These are phyloP conservation scores for Trametes pubescens DNA, from an alignment of 1,284 basidiomycete genomes.

Conservation along the genomic window DNA sequence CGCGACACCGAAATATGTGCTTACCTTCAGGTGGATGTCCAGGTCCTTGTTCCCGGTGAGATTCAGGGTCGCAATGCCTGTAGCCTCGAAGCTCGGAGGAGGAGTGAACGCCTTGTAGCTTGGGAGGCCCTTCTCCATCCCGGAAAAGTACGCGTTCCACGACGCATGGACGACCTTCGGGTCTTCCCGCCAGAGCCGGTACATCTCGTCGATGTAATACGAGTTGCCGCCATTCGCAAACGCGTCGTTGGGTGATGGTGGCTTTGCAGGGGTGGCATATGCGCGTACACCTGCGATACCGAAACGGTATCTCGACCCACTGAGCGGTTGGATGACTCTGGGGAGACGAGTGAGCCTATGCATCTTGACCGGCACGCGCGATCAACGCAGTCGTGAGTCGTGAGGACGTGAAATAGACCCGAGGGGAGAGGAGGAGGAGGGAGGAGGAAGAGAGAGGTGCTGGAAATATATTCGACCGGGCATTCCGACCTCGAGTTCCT, in stretches of 20 bases:
- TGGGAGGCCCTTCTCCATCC: slow-evolving; percentile 90
- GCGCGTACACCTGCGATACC: slow-evolving; percentile 36
- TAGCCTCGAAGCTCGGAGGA: slow-evolving; percentile 78
- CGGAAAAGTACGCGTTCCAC: slow-evolving; percentile 96
- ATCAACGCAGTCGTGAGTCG: slow-evolving; percentile 16
- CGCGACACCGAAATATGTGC: slow-evolving; percentile 23
- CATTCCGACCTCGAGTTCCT: slow-evolving; percentile 3
- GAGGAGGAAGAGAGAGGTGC: slow-evolving; percentile 2
- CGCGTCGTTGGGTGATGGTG: slow-evolving; percentile 76
- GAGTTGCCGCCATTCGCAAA: slow-evolving; percentile 94
- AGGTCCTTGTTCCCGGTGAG: slow-evolving; percentile 78
- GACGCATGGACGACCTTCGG: slow-evolving; percentile 92
- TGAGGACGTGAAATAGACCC: slow-evolving; percentile 16
- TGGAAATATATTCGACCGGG: slow-evolving; percentile 19
- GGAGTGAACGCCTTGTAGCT: slow-evolving; percentile 88
- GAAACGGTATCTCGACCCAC: slow-evolving; percentile 31
- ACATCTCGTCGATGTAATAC: slow-evolving; percentile 98
- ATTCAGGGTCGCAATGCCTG: slow-evolving; percentile 83
- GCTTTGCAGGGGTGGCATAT: slow-evolving; percentile 59
- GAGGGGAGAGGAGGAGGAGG: not conserved
- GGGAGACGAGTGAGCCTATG: slow-evolving; percentile 34
- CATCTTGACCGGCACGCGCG: slow-evolving; percentile 18
- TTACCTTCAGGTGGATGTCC: slow-evolving; percentile 94
- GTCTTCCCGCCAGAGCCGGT: slow-evolving; percentile 90
- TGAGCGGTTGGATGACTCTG: slow-evolving; percentile 33